Percentiles rank a stretch among this genome's conserved stretches.
These are phyloP conservation scores for Globisporangium splendens DNA, from an alignment of 352 stramenopile genomes.

Conservation along the genomic window DNA sequence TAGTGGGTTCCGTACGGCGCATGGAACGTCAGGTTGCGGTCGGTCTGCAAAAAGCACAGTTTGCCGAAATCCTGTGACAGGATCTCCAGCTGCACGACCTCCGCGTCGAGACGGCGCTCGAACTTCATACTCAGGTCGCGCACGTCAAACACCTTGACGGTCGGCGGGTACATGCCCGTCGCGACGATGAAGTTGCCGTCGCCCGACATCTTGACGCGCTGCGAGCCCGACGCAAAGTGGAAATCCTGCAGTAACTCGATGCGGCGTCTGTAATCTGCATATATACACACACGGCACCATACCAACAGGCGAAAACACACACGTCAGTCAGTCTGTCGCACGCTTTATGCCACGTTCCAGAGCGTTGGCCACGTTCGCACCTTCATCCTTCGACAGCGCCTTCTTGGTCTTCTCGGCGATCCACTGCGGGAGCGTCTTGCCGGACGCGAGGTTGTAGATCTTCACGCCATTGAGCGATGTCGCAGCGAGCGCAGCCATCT, in stretches of 20 bases:
- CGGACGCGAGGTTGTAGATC: slow-evolving; percentile 95
- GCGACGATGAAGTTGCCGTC: slow-evolving; percentile 97
- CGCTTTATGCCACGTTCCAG: not conserved
- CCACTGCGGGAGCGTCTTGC: slow-evolving; percentile 94
- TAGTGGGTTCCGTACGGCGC: slow-evolving; percentile 97
- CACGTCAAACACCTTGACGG: slow-evolving; percentile 94
- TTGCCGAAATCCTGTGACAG: slow-evolving; percentile 98
- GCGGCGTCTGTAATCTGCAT: slow-evolving; percentile 82
- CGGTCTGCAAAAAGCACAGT: slow-evolving; percentile 94
- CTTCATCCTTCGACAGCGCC: slow-evolving; percentile 67
- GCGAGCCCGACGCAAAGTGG: slow-evolving; percentile 94
- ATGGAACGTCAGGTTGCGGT: slow-evolving; percentile 97
- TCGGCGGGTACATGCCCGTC: slow-evolving; percentile 95
- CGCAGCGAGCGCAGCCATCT: slow-evolving; percentile 73
- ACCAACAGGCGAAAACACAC: too few relatives aligned
- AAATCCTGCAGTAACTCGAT: slow-evolving; percentile 99
- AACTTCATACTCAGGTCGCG: slow-evolving; percentile 99
- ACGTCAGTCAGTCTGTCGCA: not conserved
- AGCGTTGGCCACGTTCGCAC: slow-evolving; percentile 7
- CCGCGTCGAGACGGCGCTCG: slow-evolving; percentile 95
- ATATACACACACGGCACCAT: not conserved
- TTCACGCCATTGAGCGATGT: slow-evolving; percentile 91
- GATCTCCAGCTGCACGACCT: slow-evolving; percentile 96
- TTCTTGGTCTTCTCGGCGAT: slow-evolving; percentile 88
- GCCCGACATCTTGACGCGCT: slow-evolving; percentile 91